Conservation (phyloP, 1,284 basidiomycete species). For the Bjerkandera adusta region DNA sequence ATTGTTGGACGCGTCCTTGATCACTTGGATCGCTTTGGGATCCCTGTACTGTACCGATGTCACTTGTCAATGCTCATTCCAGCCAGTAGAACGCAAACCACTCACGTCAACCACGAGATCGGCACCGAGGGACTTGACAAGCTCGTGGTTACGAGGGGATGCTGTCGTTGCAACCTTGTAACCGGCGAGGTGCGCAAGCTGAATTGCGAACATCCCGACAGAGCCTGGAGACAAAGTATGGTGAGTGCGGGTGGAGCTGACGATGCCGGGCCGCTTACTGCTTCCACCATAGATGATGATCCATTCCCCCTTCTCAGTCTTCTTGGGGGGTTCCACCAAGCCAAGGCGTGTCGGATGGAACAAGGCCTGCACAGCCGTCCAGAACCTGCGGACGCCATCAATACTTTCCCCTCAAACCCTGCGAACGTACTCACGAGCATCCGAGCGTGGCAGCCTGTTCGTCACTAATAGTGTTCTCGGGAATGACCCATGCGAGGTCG, state of each 20-base stretch:
- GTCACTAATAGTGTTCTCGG: conserved; percentile 26
- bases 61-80: background rate
- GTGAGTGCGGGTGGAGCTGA: too few species aligned
- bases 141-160: conserved; percentile 36
- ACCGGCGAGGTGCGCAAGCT: conserved; percentile 41
- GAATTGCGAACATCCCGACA: conserved; percentile 45
- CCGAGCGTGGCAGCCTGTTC: conserved; percentile 40
- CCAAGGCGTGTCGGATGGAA: conserved; percentile 25
- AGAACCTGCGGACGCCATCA: conserved; percentile 17
- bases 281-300: conserved; percentile 32
- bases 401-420: background rate
- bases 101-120: conserved; percentile 36
- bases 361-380: conserved; percentile 37
- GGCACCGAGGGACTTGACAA: conserved; percentile 40
- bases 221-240: conserved; percentile 16
- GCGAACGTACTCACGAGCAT: conserved; percentile 26
- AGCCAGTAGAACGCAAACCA: conserved; percentile 3
- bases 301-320: conserved; percentile 23
- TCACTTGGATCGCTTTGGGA: conserved; percentile 21
- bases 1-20: conserved; percentile 24
- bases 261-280: conserved; percentile 17
- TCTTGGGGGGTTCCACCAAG: conserved; percentile 25
- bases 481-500: conserved; percentile 32
- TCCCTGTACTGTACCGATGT: conserved; percentile 22
- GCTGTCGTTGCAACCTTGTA: conserved; percentile 40